Base-by-base conservation (phyloP, 2,329 filamentous ascomycete species). In the Clonostachys chloroleuca region DNA sequence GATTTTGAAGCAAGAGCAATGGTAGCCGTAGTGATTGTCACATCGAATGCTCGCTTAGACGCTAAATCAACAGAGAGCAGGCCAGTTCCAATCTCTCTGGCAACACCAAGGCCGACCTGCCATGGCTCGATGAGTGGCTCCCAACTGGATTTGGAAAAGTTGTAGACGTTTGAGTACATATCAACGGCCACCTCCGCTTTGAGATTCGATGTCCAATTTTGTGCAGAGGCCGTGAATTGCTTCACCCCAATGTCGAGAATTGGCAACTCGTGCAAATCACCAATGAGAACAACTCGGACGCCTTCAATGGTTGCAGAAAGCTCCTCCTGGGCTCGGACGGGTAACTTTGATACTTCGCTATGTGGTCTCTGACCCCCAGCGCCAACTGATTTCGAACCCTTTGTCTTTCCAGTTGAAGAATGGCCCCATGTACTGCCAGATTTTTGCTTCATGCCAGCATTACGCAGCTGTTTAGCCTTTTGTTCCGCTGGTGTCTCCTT, bases 61-160 rank as follows among this genome's bases (percentile, higher is more conserved):
- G 87, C 87, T 3, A 96, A 72, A 48, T 97, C 92, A 16, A 99
- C 75, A 0, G 89, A 87, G 50, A 96, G 71, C 45, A 87, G 75
- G 36, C 92, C 88, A 0, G 86, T 88, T 40, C 81, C 78, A 24
- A 83, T 77, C 49, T 94, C 85, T 56, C 86, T 92, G 1, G 88
- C 84, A 63, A 97, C 82, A 52, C 95, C 89, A 55, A 99, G 83
- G 3, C 91, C 91, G n/a, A 97, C 76, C 54, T 92, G 84, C 94
- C 94, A 99, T 8, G 95, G 95, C 63, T 99, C 94, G 24, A 99
- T 83, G 34, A 99, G 70, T 4, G 94, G 94, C 64, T 99, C 94
- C 94, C 94, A 99, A 5, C 91, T 90, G 0, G 94, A 99, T 65
- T 99, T 99, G 13, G 94, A 94, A 68, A 99, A 99, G 67, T 99